phyloP scores from a whole-genome alignment of 73 alveolate genomes.

The Paramecium primaurelia region DNA sequence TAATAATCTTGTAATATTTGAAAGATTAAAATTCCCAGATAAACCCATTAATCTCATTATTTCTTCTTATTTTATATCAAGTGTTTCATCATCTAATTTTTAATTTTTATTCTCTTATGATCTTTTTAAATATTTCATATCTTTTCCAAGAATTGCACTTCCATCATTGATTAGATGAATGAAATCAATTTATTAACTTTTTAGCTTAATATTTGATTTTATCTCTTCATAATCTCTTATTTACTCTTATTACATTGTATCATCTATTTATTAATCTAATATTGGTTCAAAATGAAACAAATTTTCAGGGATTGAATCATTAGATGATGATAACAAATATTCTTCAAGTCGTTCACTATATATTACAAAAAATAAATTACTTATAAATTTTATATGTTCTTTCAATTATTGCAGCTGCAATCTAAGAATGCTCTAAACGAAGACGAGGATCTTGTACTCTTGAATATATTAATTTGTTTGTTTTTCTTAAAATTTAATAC shows the following conservation, averaged over 20 bases:
- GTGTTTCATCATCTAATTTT: not conserved
- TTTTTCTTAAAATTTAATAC: not conserved
- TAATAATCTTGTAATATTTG: not conserved
- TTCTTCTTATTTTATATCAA: not conserved
- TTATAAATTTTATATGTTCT: not conserved
- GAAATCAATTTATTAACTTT: conserved; percentile 12
- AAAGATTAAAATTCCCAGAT: not conserved
- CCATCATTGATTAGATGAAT: conserved; percentile 9
- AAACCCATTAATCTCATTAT: not conserved
- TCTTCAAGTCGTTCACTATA: not conserved
- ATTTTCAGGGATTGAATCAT: not conserved
- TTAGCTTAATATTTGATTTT: not conserved
- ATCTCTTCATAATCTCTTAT: not conserved
- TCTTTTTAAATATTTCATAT: not conserved
- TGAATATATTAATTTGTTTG: conserved; percentile 15
- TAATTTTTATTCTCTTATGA: not conserved
- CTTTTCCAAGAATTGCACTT: conserved; percentile 1
- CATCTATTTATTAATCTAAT: not conserved
- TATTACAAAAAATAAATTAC: not conserved
- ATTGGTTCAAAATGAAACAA: conserved; percentile 39
- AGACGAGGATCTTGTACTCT: not conserved
- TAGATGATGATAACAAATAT: not conserved
- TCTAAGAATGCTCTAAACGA: conserved; percentile 12
- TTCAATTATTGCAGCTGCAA: conserved; percentile 43
- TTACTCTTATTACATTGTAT: not conserved